phyloP scores from a whole-genome alignment of 1,284 basidiomycete genomes.

The Ceratobasidium papillatum region DNA sequence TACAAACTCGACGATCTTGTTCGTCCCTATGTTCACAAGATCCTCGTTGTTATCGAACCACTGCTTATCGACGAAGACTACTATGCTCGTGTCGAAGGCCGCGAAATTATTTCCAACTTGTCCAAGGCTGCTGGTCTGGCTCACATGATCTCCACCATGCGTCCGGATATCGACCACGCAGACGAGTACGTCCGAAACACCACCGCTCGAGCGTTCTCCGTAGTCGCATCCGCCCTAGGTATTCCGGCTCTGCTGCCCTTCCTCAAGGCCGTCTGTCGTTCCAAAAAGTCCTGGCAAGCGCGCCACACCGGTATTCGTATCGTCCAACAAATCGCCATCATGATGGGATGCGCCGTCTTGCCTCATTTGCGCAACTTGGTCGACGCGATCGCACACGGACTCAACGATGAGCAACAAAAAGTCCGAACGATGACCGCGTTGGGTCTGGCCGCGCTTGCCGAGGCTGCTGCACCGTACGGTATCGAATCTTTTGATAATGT shows the following conservation, averaged over 20 bases:
- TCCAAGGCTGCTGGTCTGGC: constrained; percentile 99
- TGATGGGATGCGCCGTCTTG: constrained; percentile 99
- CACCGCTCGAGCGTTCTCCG: constrained; percentile 98
- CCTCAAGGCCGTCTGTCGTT: constrained; percentile 97
- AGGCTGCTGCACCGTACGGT: constrained; percentile 97
- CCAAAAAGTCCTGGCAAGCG: constrained; percentile 99
- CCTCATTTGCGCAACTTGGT: constrained; percentile 97
- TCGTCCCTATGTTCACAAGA: constrained; percentile 99
- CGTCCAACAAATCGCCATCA: constrained; percentile 99
- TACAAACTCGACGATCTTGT: constrained; percentile 99
- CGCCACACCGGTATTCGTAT: constrained; percentile 99
- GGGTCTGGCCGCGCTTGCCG: constrained; percentile 94
- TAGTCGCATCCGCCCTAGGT: constrained; percentile 97
- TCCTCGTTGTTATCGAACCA: constrained; percentile 99
- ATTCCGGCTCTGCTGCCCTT: constrained; percentile 98
- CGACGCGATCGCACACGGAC: constrained; percentile 94
- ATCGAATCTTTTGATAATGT: constrained; percentile 99
- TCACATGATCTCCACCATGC: constrained; percentile 99
- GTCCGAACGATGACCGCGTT: constrained; percentile 99
- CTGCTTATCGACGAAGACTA: constrained; percentile 99
- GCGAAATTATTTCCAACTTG: constrained; percentile 98
- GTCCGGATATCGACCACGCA: constrained; percentile 99
- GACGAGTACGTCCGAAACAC: constrained; percentile 99
- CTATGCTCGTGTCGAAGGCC: constrained; percentile 98
- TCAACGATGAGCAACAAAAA: constrained; percentile 98